phyloP scores from a whole-genome alignment of 257 asterid genomes.

The Nicotiana tabacum region DNA sequence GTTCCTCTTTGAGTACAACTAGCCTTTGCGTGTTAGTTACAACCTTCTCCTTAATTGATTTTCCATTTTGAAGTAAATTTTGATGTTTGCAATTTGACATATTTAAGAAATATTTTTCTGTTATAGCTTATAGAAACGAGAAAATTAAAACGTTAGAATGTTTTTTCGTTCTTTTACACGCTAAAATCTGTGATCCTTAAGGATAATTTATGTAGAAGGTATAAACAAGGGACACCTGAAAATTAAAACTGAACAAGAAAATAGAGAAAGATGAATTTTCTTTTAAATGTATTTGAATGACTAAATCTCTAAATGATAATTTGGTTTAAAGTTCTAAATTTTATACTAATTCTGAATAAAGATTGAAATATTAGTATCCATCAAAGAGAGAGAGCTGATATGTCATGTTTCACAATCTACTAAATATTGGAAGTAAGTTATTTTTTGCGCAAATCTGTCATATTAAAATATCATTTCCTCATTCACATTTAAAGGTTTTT shows the following conservation, averaged over 20 bases:
- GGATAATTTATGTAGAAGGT: background rate
- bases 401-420: background rate
- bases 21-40: background rate
- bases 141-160: background rate
- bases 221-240: background rate
- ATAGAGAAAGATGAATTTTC: background rate
- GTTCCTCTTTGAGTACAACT: background rate
- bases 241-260: background rate
- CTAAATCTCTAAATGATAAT: background rate
- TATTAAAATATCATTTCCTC: background rate
- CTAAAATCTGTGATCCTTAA: background rate
- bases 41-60: background rate
- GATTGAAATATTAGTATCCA: background rate
- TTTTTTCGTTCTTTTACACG: background rate
- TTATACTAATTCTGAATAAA: background rate
- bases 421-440: background rate
- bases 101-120: background rate
- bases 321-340: background rate
- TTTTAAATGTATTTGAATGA: background rate
- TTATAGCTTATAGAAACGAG: background rate
- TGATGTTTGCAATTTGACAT: background rate
- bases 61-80: background rate
- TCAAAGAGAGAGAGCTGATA: background rate
- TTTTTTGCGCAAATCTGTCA: background rate
- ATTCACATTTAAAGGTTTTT: background rate